These are phyloP conservation scores for Clathrospora elynae DNA, from an alignment of 2,329 filamentous ascomycete genomes.

Conservation along the genomic window DNA sequence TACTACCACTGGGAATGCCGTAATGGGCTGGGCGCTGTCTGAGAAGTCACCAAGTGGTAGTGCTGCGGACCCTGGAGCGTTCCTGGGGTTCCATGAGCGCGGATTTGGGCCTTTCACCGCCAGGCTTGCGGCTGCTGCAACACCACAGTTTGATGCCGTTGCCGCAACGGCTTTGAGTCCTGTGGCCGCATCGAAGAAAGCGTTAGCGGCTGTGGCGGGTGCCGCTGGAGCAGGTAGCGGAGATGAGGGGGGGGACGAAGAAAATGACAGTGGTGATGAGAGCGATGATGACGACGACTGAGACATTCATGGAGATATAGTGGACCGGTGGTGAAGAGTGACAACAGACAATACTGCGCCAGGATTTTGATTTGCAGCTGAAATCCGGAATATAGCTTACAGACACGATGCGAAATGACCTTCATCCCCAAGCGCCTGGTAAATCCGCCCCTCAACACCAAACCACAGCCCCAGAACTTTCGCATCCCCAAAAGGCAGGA, in stretches of 20 bases:
- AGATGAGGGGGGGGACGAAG: too few species aligned
- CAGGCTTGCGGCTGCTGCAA: slow-evolving; percentile 5
- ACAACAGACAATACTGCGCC: too few species aligned
- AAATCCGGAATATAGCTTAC: too few species aligned
- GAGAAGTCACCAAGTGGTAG: slow-evolving; percentile 10
- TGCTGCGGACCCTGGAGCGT: slow-evolving; percentile 11
- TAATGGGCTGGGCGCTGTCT: slow-evolving; percentile 21
- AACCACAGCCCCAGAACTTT: slow-evolving; percentile 24
- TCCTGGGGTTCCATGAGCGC: slow-evolving; percentile 17
- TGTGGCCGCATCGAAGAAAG: slow-evolving; percentile 4
- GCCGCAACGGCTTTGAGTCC: slow-evolving; percentile 9
- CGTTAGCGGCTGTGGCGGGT: too few species aligned
- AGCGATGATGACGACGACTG: too few species aligned
- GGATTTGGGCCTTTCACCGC: slow-evolving; percentile 13
- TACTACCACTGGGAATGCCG: slow-evolving; percentile 14
- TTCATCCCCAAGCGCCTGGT: slow-evolving; percentile 16
- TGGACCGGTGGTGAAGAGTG: too few species aligned
- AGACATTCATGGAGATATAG: too few species aligned
- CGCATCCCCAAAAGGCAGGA: slow-evolving; percentile 38
- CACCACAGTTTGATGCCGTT: slow-evolving; percentile 9
- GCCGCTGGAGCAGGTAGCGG: too few species aligned
- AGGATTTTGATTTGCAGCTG: too few species aligned
- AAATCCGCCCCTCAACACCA: slow-evolving; percentile 12
- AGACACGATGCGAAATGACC: too few species aligned
- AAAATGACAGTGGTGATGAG: too few species aligned